Conservation (phyloP, 208 protist species). For the Tritrichomonas foetus region DNA sequence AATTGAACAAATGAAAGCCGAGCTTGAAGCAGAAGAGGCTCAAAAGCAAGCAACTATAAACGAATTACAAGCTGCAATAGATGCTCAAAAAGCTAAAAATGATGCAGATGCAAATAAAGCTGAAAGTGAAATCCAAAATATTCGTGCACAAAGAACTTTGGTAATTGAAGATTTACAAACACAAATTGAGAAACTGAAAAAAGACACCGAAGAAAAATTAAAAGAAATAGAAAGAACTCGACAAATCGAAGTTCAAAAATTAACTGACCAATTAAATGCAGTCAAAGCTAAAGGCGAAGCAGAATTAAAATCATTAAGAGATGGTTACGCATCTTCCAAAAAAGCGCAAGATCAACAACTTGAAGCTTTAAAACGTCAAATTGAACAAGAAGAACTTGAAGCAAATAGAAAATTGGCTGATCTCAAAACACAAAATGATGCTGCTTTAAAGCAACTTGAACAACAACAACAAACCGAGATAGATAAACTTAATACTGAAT, state of each 20-base stretch:
- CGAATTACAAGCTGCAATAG: not conserved
- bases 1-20: not conserved
- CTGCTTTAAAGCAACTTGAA: not conserved
- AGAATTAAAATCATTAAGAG: not conserved
- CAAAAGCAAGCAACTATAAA: not conserved
- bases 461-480: not conserved
- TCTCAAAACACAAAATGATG: not conserved
- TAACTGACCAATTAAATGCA: not conserved
- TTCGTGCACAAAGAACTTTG: not conserved
- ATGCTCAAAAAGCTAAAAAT: not conserved
- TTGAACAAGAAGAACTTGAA: constrained; percentile 33
- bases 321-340: not conserved
- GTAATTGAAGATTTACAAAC: not conserved
- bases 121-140: not conserved
- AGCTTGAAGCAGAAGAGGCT: not conserved
- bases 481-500: not conserved
- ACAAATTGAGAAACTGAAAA: not conserved
- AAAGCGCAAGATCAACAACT: not conserved
- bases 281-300: not conserved
- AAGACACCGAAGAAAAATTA: not conserved
- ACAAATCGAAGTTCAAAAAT: not conserved
- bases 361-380: not conserved
- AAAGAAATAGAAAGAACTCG: not conserved
- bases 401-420: not conserved
- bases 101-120: not conserved